phyloP scores from a whole-genome alignment of 106 monocot species.

The Dioscorea alata region DNA sequence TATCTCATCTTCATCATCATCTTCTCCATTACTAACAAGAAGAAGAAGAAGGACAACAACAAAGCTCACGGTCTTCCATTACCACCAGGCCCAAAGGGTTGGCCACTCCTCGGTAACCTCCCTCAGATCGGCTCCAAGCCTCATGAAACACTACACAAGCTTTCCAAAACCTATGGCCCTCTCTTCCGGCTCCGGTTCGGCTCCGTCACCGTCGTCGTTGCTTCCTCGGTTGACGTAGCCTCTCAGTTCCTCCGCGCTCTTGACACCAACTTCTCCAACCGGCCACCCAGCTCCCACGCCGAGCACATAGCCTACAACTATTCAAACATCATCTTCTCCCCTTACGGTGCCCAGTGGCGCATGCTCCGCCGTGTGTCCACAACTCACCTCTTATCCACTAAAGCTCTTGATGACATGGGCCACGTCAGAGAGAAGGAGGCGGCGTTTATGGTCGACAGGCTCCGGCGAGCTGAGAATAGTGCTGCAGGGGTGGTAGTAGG shows the following conservation, averaged over 20 bases:
- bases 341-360: conserved; percentile 55
- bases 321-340: conserved; percentile 41
- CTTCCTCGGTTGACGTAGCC: conserved; percentile 25
- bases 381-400: conserved; percentile 41
- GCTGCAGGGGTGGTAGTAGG: not conserved
- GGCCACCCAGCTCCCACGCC: conserved; percentile 51
- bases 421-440: conserved; percentile 22
- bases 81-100: conserved; percentile 44
- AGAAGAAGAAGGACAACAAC: not conserved
- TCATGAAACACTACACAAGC: conserved; percentile 29
- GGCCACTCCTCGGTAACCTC: conserved; percentile 52
- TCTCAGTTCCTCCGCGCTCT: conserved; percentile 26
- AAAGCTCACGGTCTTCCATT: conserved; percentile 1
- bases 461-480: not conserved
- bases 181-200: conserved; percentile 38
- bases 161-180: conserved; percentile 35
- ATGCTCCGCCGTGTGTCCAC: conserved; percentile 32
- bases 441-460: not conserved
- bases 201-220: conserved; percentile 32
- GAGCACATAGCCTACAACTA: conserved; percentile 52
- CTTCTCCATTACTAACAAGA: not conserved
- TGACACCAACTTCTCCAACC: conserved; percentile 46
- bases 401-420: conserved; percentile 41
- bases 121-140: conserved; percentile 39
- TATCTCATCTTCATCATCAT: conserved; percentile 3